These are phyloP conservation scores for Xylariaceae sp. DNA, from an alignment of 2,329 filamentous ascomycete species.

Conservation along the genomic window DNA sequence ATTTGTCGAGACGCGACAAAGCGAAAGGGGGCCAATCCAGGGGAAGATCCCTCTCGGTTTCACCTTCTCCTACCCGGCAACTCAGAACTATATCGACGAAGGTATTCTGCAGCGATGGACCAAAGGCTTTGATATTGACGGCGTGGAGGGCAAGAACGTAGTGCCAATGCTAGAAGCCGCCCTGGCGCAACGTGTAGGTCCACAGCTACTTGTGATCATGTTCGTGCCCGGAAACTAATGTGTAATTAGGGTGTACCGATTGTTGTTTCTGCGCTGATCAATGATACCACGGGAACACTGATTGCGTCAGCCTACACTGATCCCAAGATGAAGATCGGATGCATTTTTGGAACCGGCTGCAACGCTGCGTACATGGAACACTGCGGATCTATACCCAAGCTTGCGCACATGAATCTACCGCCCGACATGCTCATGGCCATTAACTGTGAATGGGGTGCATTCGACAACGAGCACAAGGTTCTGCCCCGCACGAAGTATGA, in stretches of 20 bases:
- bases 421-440: slow-evolving; percentile 84
- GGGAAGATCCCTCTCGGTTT: slow-evolving; percentile 77
- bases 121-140: slow-evolving; percentile 92
- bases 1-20: slow-evolving; percentile 83
- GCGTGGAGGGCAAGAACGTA: slow-evolving; percentile 86
- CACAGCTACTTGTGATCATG: background rate
- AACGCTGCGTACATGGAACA: slow-evolving; percentile 99
- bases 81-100: slow-evolving; percentile 89
- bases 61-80: slow-evolving; percentile 94
- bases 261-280: slow-evolving; percentile 88
- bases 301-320: slow-evolving; percentile 98
- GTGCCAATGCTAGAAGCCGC: slow-evolving; percentile 83
- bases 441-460: slow-evolving; percentile 97
- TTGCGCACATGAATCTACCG: slow-evolving; percentile 84
- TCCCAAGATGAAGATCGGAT: slow-evolving; percentile 84
- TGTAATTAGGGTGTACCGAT: slow-evolving; percentile 73
- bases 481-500: slow-evolving; percentile 85
- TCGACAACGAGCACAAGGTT: slow-evolving; percentile 88
- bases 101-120: slow-evolving; percentile 93
- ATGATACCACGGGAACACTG: slow-evolving; percentile 94
- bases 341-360: slow-evolving; percentile 97
- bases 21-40: slow-evolving; percentile 53
- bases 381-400: slow-evolving; percentile 85
- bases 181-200: slow-evolving; percentile 60
- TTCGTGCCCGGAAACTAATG: slow-evolving; percentile 16